These are phyloP conservation scores for Cinnamomum chago DNA, from an alignment of 164 flowering plant species.

Conservation along the genomic window DNA sequence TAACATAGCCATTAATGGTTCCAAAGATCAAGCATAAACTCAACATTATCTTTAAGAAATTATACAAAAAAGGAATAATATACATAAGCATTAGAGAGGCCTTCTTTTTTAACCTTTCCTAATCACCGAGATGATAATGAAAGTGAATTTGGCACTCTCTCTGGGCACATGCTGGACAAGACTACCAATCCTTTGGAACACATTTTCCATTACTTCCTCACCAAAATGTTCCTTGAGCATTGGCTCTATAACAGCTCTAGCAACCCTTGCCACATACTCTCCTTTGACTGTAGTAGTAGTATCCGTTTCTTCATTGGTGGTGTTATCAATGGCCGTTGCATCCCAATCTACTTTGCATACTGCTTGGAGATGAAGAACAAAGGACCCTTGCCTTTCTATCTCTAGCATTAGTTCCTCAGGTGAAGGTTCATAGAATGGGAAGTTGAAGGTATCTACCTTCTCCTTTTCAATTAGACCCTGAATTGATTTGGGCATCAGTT, in stretches of 20 bases:
- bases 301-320: neutral
- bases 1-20: too few relatives aligned
- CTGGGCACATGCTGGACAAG: constrained; percentile 24
- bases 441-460: constrained; percentile 42
- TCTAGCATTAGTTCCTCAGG: constrained; percentile 32
- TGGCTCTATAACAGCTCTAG: constrained; percentile 49
- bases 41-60: too few relatives aligned
- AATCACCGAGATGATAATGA: constrained; percentile 31
- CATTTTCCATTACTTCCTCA: constrained; percentile 27
- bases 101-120: constrained; percentile 13
- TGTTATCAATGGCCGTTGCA: constrained; percentile 2
- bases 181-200: constrained; percentile 31
- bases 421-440: constrained; percentile 47
- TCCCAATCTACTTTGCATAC: constrained; percentile 39
- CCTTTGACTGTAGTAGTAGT: constrained; percentile 8
- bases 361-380: constrained; percentile 25
- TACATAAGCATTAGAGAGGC: too few relatives aligned
- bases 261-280: constrained; percentile 29
- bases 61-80: too few relatives aligned
- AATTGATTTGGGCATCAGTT: neutral
- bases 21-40: too few relatives aligned
- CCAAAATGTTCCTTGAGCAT: constrained; percentile 48
- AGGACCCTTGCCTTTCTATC: constrained; percentile 47
- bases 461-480: constrained; percentile 45
- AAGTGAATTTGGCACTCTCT: constrained; percentile 13